These are phyloP conservation scores for Echinochloa phyllopogon DNA, from an alignment of 176 grass and related monocot species.

Conservation along the genomic window DNA sequence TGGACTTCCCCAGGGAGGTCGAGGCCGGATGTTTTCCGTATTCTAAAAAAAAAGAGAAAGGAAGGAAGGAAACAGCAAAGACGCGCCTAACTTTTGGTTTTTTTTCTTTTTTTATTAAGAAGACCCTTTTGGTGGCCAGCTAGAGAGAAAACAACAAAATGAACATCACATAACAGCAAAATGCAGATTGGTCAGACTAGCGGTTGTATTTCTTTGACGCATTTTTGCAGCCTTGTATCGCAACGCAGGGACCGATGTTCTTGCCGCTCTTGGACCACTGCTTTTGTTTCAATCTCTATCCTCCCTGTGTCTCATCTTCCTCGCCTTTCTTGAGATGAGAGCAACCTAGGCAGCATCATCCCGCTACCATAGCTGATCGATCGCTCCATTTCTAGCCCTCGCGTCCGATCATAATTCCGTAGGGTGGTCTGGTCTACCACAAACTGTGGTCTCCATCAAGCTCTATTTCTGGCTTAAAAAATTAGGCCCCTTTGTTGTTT, in stretches of 20 bases:
- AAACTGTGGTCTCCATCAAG: background rate
- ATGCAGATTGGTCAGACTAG: slow-evolving; percentile 14
- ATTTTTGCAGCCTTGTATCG: slow-evolving; percentile 16
- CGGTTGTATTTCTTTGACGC: background rate
- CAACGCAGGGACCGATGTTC: slow-evolving; percentile 34
- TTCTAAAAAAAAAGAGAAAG: too few species aligned
- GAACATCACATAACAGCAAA: too few species aligned
- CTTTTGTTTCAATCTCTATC: slow-evolving; percentile 18
- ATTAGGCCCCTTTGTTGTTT: background rate
- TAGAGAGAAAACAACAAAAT: too few species aligned
- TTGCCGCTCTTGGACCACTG: slow-evolving; percentile 34
- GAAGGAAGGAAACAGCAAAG: too few species aligned
- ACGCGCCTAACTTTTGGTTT: too few species aligned
- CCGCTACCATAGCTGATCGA: slow-evolving; percentile 22
- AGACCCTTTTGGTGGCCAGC: too few species aligned
- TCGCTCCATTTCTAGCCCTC: slow-evolving; percentile 22
- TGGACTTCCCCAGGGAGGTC: too few species aligned
- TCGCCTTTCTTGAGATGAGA: slow-evolving; percentile 51
- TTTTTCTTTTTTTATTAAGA: too few species aligned
- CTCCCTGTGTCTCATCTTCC: background rate
- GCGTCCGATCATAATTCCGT: slow-evolving; percentile 25
- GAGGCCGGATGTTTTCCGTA: too few species aligned
- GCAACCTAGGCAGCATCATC: slow-evolving; percentile 37
- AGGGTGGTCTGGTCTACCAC: slow-evolving; percentile 19
- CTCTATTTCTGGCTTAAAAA: background rate